Evolutionary conservation across 805 yeast genomes (phyloP).

Genomic region (Kluyveromyces aestuarii): DNA sequence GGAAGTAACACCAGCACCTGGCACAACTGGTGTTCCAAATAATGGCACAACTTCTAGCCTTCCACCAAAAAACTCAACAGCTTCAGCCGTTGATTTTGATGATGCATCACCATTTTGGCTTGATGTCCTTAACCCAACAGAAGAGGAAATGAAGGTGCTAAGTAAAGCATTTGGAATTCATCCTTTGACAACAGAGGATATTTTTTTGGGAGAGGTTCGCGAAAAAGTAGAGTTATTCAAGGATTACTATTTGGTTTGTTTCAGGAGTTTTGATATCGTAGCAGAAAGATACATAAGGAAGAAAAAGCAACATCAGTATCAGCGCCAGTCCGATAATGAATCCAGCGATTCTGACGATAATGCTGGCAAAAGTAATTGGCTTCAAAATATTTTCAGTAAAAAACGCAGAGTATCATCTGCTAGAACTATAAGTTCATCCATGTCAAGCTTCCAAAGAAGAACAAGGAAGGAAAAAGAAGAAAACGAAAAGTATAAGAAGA

Average conservation of each 20-base stretch:
- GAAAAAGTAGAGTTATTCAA: conserved; percentile 92
- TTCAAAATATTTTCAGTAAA: conserved; percentile 9
- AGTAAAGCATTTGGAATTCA: conserved; percentile 90
- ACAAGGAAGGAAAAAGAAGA: conserved; percentile 27
- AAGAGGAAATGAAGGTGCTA: conserved; percentile 90
- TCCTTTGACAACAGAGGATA: conserved; percentile 94
- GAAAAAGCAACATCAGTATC: conserved; percentile 36
- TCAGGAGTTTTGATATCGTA: conserved; percentile 73
- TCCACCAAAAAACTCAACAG: conserved; percentile 4
- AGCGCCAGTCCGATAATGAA: conserved; percentile 7
- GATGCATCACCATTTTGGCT: conserved; percentile 79
- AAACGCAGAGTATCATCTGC: conserved; percentile 16
- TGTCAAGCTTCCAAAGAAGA: conserved; percentile 17
- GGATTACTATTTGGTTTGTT: conserved; percentile 86
- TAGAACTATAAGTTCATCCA: conserved; percentile 13
- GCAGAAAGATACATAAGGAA: conserved; percentile 55
- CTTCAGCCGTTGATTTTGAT: conserved; percentile 13
- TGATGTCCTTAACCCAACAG: conserved; percentile 87
- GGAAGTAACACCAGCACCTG: conserved; percentile 2
- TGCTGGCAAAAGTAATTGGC: conserved; percentile 8
- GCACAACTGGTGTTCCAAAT: conserved; percentile 1
- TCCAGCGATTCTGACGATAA: conserved; percentile 9
- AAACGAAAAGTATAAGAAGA: conserved; percentile 32
- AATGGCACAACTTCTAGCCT: not conserved
- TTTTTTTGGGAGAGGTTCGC: conserved; percentile 84